Conservation (phyloP, 352 stramenopile genomes). For the Phytophthora uliginosa region DNA sequence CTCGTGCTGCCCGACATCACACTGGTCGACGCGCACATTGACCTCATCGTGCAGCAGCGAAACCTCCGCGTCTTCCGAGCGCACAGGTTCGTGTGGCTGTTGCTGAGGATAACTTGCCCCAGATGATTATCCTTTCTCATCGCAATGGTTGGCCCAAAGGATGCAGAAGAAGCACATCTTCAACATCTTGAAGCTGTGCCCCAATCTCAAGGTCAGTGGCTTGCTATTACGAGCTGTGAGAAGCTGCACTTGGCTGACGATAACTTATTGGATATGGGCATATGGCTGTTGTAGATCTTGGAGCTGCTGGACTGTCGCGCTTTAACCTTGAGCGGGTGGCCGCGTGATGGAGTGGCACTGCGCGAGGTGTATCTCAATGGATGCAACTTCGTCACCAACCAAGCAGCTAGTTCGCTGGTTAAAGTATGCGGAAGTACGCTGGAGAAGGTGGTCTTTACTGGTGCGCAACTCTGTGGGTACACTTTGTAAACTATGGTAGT, state of each 20-base stretch:
- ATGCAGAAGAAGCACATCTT: constrained; percentile 68
- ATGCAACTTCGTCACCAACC: constrained; percentile 61
- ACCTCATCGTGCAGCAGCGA: constrained; percentile 45
- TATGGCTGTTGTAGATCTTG: constrained; percentile 44
- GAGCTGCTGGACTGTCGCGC: constrained; percentile 69
- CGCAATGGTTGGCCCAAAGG: constrained; percentile 23
- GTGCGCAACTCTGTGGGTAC: constrained; percentile 28
- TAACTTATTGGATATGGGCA: constrained; percentile 1
- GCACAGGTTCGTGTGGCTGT: constrained; percentile 44
- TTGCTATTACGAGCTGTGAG: constrained; percentile 1
- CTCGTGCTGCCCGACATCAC: constrained; percentile 57
- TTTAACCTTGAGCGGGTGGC: constrained; percentile 59
- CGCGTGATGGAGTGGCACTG: constrained; percentile 34
- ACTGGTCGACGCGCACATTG: constrained; percentile 54
- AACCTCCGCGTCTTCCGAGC: constrained; percentile 57
- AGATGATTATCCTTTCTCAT: constrained; percentile 26
- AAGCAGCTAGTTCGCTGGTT: constrained; percentile 50
- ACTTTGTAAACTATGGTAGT: neutral
- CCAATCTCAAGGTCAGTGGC: constrained; percentile 41
- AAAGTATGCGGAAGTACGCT: constrained; percentile 45
- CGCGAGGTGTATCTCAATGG: constrained; percentile 57
- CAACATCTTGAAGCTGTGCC: constrained; percentile 47
- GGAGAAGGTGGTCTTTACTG: constrained; percentile 54
- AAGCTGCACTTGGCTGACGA: neutral
- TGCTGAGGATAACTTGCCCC: constrained; percentile 1